A percentile compares a stretch with the other conserved stretches of the same genome.
These are phyloP conservation scores for Hypomontagnella submonticulosa DNA, from an alignment of 495 filamentous ascomycete genomes.

Conservation along the genomic window DNA sequence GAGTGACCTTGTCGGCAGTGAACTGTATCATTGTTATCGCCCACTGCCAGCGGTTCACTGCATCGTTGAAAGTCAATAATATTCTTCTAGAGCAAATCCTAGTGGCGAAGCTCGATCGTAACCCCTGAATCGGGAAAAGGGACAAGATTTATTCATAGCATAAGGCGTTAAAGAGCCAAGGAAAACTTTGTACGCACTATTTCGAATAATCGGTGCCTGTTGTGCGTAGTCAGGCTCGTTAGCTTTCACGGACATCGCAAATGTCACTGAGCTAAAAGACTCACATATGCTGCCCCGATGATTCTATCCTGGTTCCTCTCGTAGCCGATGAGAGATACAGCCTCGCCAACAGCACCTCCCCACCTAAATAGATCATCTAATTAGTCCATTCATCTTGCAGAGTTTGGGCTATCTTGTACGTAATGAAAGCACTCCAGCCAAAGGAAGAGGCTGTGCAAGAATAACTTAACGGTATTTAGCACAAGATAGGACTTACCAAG, in stretches of 20 bases:
- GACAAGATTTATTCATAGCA: neutral
- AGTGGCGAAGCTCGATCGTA: neutral
- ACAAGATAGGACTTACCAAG: slow-evolving; percentile 46
- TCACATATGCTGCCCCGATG: slow-evolving; percentile 52
- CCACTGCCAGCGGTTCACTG: slow-evolving; percentile 58
- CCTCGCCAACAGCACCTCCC: slow-evolving; percentile 71
- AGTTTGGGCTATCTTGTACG: neutral
- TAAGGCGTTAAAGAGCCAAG: neutral
- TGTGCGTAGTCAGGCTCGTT: slow-evolving; percentile 3
- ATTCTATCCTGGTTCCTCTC: slow-evolving; percentile 72
- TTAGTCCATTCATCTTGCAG: slow-evolving; percentile 44
- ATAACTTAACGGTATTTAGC: no score
- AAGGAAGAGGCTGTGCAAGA: no score
- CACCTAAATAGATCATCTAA: slow-evolving; percentile 49
- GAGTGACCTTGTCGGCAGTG: slow-evolving; percentile 64
- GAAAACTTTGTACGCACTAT: slow-evolving; percentile 27
- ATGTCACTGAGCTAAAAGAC: neutral
- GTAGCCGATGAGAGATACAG: slow-evolving; percentile 72
- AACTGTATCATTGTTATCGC: slow-evolving; percentile 60
- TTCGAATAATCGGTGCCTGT: slow-evolving; percentile 53
- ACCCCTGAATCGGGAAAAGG: no score
- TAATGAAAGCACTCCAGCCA: no score
- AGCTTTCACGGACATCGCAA: neutral
- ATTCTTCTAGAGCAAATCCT: neutral
- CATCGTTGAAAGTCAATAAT: slow-evolving; percentile 1